Evolutionary conservation across 176 grass and related monocot genomes (phyloP), one percentile per base, ranked within the genome.

Genomic region (Triticum monococcum): DNA sequence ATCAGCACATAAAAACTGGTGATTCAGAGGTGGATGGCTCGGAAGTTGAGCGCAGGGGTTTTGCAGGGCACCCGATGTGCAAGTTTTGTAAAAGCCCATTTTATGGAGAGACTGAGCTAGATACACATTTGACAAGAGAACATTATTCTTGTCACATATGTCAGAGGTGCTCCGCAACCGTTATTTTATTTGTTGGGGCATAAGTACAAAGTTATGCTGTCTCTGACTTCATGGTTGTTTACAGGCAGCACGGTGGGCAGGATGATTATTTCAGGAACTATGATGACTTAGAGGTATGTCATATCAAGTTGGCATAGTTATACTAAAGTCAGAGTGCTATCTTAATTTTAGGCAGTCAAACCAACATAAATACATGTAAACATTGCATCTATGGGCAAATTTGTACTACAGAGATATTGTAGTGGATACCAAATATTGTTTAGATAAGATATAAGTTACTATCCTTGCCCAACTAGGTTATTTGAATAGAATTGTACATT

Each of bases 71-170:
- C 56, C 93, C 93, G 38, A 72, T 85, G 80, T 95, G 90, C 14
- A 71, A 92, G 71, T 95, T 92, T 31, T 95, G 93, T 77, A 91
- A 86, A 72, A 89, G 46, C 43, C 86, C 86, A 68, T 95, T 95
- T 89, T 95, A 95, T 79, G 91, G 88, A 75, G 81, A 89, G 32
- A 81, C 90, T 71, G 91, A 95, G 68, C 84, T 91, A 23, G 87
- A 83, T 72, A 36, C 76, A 45, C 93, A 92, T 78, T 72, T 91
- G 90, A 87, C 88, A 68, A 87, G 79, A 54, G 90, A 89, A 38
- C 93, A 92, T 88, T 95, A 76, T 77, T 88, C 91, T 76, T 92
- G 90, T 60, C 90, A 95, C 65, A 91, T 95, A 62, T 95, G 90
- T 43, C 88, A 89, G 56, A 92, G 93, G 90, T 95, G 84, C 56